Evolutionary conservation across 768 basidiomycete species (phyloP), one percentile per base, ranked within the genome.

Genomic region (Daedaleopsis sinensis): DNA sequence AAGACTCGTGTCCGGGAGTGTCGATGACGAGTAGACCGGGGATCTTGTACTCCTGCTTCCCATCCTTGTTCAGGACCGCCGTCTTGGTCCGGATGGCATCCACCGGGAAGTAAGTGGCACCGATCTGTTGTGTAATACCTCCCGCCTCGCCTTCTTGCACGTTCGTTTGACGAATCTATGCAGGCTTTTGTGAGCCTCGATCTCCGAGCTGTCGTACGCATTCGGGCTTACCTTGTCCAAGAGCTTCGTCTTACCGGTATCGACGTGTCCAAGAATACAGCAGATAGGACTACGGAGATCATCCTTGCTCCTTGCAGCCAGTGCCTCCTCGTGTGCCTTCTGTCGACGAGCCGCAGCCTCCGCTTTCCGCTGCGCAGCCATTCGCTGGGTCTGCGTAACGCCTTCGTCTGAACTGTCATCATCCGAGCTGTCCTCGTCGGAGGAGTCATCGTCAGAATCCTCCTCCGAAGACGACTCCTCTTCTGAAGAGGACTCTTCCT

Each of bases 81-180:
- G 97, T 98, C 82, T 98, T 98, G 43, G 84, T 84, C 77, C 88
- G 86, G 75, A 99, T 97, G 8, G 96, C 96, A 6, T 94, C 91
- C 36, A 91, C 89, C 38, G 97, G 97, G 87, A 99, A 98, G 80
- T 96, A 99, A 0, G 97, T 98, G 21, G 97, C 97, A 81, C 97
- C 97, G 66, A 99, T 99, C 74, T 99, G 97, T 75, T 98, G 97
- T 0, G 97, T 99, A 74, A 99, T 99, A 78, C 97, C 97, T 66
- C 97, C 97, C 3, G 97, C 97, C 84, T 99, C 97, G 57, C 97
- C 97, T 73, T 98, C 97, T 76, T 98, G 96, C 21, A 99, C 97
- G 67, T 98, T 98, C 5, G 96, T 98, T 89, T 98, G 96, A 67
- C 97, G 95, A 73, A 99, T 99, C 94, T 97, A 65, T 11, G 35